These are phyloP conservation scores for Capsicum chinense DNA, from an alignment of 257 asterid species.

Conservation along the genomic window DNA sequence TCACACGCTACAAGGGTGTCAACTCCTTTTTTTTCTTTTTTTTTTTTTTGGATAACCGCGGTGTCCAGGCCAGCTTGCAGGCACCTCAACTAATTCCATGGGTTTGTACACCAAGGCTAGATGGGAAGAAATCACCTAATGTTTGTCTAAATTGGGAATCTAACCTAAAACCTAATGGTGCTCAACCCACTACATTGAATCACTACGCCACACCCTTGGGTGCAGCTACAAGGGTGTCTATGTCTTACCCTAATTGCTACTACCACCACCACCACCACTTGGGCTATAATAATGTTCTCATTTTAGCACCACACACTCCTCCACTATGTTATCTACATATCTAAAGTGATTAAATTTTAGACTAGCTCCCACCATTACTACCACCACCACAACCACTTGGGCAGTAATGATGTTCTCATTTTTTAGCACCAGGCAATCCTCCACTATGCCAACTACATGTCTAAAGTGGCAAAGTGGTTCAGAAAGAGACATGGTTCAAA, in stretches of 20 bases:
- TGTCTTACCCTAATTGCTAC: neutral
- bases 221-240: slow-evolving; percentile 13
- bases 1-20: slow-evolving; percentile 6
- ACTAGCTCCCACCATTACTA: neutral
- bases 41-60: too few species aligned
- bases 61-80: too few species aligned
- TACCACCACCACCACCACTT: slow-evolving; percentile 13
- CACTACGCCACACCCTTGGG: too few species aligned
- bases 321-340: slow-evolving; percentile 4
- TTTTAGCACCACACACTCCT: neutral
- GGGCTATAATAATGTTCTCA: neutral
- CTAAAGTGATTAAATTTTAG: neutral
- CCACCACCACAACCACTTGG: slow-evolving; percentile 10
- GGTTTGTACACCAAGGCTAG: too few species aligned
- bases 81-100: too few species aligned
- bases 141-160: too few species aligned
- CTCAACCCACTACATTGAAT: too few species aligned
- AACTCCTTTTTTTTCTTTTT: neutral
- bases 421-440: neutral
- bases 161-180: too few species aligned
- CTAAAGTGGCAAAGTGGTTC: neutral
- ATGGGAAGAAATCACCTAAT: too few species aligned
- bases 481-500: neutral
- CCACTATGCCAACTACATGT: neutral
- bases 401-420: neutral